These are phyloP conservation scores for Pseudocercospora musae DNA, from an alignment of 2,329 filamentous ascomycete species.

Conservation along the genomic window DNA sequence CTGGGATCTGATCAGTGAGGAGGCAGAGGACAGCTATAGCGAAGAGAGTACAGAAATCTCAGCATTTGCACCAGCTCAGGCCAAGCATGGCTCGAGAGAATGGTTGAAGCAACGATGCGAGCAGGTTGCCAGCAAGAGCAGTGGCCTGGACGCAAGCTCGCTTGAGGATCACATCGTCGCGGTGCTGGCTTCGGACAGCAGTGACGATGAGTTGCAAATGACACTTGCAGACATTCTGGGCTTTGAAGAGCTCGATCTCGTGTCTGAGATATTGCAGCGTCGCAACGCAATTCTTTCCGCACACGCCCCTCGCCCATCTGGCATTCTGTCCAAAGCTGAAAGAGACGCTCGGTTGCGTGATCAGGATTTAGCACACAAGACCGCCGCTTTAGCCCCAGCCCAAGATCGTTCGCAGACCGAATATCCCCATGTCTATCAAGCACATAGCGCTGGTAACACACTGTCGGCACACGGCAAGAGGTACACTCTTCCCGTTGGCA, in stretches of 20 bases:
- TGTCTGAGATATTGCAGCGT: slow-evolving; percentile 83
- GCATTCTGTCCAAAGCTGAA: slow-evolving; percentile 70
- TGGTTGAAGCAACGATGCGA: slow-evolving; percentile 74
- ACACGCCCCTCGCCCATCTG: slow-evolving; percentile 41
- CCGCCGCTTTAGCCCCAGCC: slow-evolving; percentile 65
- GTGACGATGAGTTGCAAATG: slow-evolving; percentile 86
- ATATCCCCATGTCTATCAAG: slow-evolving; percentile 92
- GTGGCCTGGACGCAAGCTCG: slow-evolving; percentile 65
- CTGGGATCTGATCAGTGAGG: slow-evolving; percentile 86
- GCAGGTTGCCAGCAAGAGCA: slow-evolving; percentile 61
- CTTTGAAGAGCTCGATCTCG: slow-evolving; percentile 88
- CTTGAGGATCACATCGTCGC: slow-evolving; percentile 75
- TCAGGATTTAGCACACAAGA: slow-evolving; percentile 81
- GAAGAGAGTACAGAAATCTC: slow-evolving; percentile 58
- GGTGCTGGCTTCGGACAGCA: slow-evolving; percentile 64
- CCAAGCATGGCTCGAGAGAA: slow-evolving; percentile 32
- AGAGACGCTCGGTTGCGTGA: slow-evolving; percentile 73
- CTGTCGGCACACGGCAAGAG: slow-evolving; percentile 75
- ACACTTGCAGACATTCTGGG: slow-evolving; percentile 85
- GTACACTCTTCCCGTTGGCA: slow-evolving; percentile 77
- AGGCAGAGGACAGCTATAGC: slow-evolving; percentile 63
- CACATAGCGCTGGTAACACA: slow-evolving; percentile 79
- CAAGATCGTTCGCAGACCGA: slow-evolving; percentile 66
- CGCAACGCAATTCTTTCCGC: slow-evolving; percentile 61
- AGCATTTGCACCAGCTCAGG: slow-evolving; percentile 40